Evolutionary conservation across 225 moss, liverwort and hornwort species (phyloP).

Genomic region (Polytrichum commune): DNA sequence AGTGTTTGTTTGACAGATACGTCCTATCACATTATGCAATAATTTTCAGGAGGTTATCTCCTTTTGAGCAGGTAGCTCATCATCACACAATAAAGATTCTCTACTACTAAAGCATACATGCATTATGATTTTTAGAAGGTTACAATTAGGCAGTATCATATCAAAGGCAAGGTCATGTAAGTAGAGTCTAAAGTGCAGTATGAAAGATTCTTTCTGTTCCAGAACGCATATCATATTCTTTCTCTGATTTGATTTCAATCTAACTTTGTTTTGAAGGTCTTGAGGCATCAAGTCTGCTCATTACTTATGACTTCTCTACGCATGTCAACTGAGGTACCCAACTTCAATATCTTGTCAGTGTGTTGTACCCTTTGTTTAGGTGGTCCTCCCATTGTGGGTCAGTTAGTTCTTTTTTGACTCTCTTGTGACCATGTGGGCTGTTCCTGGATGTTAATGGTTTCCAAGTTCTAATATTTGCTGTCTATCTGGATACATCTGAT

Average conservation of each 20-base stretch:
- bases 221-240: no score
- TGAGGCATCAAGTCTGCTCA: slow-evolving; percentile 88
- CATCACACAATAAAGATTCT: neutral
- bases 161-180: no score
- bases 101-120: no score
- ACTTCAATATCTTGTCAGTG: neutral
- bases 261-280: slow-evolving; percentile 49
- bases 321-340: slow-evolving; percentile 72
- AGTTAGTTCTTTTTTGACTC: neutral
- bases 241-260: no score
- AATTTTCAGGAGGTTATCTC: slow-evolving; percentile 71
- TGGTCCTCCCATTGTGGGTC: no score
- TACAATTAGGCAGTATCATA: neutral
- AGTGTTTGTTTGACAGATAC: slow-evolving; percentile 44
- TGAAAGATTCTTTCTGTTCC: no score
- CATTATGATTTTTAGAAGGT: neutral
- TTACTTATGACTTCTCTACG: slow-evolving; percentile 96
- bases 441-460: neutral
- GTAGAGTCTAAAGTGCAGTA: no score
- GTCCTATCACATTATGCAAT: slow-evolving; percentile 88
- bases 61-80: slow-evolving; percentile 72
- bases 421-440: neutral
- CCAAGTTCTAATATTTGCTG: neutral
- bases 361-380: no score
- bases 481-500: neutral